Evolutionary conservation across 129 eudicot genomes (phyloP).

Genomic region (Tanacetum coccineum): DNA sequence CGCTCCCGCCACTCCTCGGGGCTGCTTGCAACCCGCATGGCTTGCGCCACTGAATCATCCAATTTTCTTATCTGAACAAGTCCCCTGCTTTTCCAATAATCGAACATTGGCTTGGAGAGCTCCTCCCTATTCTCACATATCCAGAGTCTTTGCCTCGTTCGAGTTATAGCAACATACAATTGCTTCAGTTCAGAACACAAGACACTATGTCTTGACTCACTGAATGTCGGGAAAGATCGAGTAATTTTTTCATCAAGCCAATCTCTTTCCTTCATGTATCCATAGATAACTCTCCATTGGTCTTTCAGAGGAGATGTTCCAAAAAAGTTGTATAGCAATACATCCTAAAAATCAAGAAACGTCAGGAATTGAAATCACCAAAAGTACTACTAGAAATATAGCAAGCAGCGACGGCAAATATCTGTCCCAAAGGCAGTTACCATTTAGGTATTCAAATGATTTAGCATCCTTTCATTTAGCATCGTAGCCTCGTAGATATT

Average conservation of each 20-base stretch:
- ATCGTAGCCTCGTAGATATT: no score
- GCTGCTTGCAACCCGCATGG: constrained; percentile 82
- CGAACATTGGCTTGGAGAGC: constrained; percentile 67
- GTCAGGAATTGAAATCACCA: background rate
- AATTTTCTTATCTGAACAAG: constrained; percentile 56
- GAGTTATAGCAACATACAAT: constrained; percentile 78
- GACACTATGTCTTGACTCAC: constrained; percentile 50
- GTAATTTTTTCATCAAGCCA: constrained; percentile 38
- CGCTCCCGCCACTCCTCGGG: constrained; percentile 73
- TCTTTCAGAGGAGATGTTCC: constrained; percentile 64
- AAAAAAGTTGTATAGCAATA: constrained; percentile 72
- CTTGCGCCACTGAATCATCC: constrained; percentile 64
- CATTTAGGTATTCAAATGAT: no score
- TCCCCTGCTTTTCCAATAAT: constrained; percentile 62
- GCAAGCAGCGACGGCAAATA: background rate
- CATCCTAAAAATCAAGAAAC: constrained; percentile 47
- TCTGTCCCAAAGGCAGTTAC: no score
- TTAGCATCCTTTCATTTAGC: no score
- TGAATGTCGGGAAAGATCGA: constrained; percentile 47
- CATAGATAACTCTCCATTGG: constrained; percentile 76
- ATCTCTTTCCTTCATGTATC: constrained; percentile 51
- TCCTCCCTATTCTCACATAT: constrained; percentile 68
- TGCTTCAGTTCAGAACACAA: constrained; percentile 78
- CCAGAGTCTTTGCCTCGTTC: constrained; percentile 85
- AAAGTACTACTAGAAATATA: background rate